Base-by-base conservation (phyloP, 371 early-diverging fungal species). In the Syncephalis fuscata region DNA sequence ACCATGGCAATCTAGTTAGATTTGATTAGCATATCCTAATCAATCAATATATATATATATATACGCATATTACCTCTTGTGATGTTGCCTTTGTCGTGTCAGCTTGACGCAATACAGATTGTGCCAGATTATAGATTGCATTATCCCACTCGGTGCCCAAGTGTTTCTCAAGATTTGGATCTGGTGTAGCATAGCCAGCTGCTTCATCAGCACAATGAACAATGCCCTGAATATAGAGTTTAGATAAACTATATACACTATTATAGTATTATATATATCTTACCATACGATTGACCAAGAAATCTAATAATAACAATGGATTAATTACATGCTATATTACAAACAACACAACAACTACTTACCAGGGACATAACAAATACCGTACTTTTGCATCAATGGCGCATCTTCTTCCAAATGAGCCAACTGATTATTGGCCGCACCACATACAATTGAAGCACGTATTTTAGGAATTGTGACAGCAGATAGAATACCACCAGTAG, bases 371-470 rank as follows among this genome's bases (percentile, higher is more conserved):
- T 66, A 66, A 1, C 43, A 22, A 46, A 42, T 44, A 19, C 17
- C 44, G 39, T 58, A 2, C 32, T 22, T 22, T n/a, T 32, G 5
- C 36, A 26, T 2, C 19, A 17, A 48, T 19, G 20, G 7, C 37
- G 1, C 48, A 27, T 22, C 39, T 7, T 4, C 11, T 11, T 32
- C 32, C 39, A 10, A 46, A 63, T 58, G 58, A 16, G 48, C 39
- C 8, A 66, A 46, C 48, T 66, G 66, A 54, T 66, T 66, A 46
- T 66, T 66, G 19, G 64, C 64, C 1, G 62, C 66, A 2, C 66
- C 66, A 44, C 64, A 64, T 4, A 63, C 50, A 36, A 66, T 61
- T 41, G 58, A 58, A 22, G 64, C 44, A 46, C 57, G 51, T 39
- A 66, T 61, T 25, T 54, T 26, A 1, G 61, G 61, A 25, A 66